These are phyloP conservation scores for Tuctoria greenei DNA, from an alignment of 176 grass and related monocot species.

Conservation along the genomic window DNA sequence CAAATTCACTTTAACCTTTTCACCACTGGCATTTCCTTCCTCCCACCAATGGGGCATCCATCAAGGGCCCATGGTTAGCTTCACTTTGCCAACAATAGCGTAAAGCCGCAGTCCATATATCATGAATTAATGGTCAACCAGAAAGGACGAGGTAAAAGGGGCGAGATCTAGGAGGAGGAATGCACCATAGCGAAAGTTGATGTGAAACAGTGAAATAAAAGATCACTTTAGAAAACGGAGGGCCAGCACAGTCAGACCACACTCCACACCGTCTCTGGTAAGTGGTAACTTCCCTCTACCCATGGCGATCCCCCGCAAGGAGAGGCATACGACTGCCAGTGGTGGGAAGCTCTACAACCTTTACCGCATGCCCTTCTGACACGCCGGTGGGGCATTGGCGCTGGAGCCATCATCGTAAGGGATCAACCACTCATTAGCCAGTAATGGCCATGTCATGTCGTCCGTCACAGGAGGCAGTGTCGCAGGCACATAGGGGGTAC, in stretches of 20 bases:
- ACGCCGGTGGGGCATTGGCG: constrained; percentile 40
- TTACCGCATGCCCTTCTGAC: constrained; percentile 92
- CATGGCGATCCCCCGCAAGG: constrained; percentile 80
- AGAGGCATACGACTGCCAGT: constrained; percentile 40
- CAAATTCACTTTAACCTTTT: background rate
- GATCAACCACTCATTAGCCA: constrained; percentile 62
- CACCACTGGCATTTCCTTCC: background rate
- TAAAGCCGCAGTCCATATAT: constrained; percentile 36
- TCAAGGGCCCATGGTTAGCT: constrained; percentile 27
- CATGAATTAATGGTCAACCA: constrained; percentile 37
- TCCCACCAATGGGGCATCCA: background rate
- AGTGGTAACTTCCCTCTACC: constrained; percentile 26
- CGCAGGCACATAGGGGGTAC: constrained; percentile 14
- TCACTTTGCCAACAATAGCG: constrained; percentile 27
- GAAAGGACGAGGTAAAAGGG: constrained; percentile 24
- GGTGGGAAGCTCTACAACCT: constrained; percentile 88
- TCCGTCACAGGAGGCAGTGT: constrained; percentile 27
- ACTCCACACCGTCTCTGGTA: constrained; percentile 1
- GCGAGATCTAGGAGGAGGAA: constrained; percentile 31
- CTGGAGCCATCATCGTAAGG: constrained; percentile 50
- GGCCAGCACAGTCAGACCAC: constrained; percentile 7
- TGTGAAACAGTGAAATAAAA: constrained; percentile 28
- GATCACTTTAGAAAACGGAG: constrained; percentile 33
- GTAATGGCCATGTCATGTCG: constrained; percentile 51
- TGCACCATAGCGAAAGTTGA: constrained; percentile 44